Evolutionary conservation across 2,329 filamentous ascomycete species (phyloP).

Genomic region (Dendryphion nanum): DNA sequence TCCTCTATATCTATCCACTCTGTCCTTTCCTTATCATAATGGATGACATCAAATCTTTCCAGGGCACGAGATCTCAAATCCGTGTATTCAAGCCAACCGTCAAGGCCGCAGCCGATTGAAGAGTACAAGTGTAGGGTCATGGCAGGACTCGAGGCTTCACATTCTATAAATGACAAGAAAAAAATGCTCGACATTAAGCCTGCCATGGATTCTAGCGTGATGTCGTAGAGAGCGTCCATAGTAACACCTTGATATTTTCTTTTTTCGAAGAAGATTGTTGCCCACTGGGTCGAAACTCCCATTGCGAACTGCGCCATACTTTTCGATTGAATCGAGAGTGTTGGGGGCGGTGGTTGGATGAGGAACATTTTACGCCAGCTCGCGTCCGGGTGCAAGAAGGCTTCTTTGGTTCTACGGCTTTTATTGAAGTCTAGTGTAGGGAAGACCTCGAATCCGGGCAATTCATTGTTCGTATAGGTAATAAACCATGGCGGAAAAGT

Average conservation of each 20-base stretch:
- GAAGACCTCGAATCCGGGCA: background rate
- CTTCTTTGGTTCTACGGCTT: background rate
- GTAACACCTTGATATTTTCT: conserved; percentile 6
- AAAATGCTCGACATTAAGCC: too few species aligned
- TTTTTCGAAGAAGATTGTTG: conserved; percentile 4
- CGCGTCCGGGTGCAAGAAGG: conserved; percentile 2
- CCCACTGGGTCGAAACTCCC: background rate
- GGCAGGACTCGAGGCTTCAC: too few species aligned
- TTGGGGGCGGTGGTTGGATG: conserved; percentile 6
- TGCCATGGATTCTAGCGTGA: too few species aligned
- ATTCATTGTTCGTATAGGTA: background rate
- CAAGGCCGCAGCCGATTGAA: too few species aligned
- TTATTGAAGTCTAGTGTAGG: background rate
- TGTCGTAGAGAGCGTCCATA: conserved; percentile 14
- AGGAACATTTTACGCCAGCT: conserved; percentile 8
- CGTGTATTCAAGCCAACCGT: too few species aligned
- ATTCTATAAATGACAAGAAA: too few species aligned
- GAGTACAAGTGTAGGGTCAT: too few species aligned
- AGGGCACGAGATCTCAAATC: too few species aligned
- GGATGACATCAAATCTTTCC: too few species aligned
- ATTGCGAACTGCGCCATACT: background rate
- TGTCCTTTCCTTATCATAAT: too few species aligned
- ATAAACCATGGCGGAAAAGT: conserved; percentile 3
- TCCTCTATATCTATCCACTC: too few species aligned
- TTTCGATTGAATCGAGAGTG: background rate